Conservation (phyloP, 257 asterid species). For the Gentiana straminea region DNA sequence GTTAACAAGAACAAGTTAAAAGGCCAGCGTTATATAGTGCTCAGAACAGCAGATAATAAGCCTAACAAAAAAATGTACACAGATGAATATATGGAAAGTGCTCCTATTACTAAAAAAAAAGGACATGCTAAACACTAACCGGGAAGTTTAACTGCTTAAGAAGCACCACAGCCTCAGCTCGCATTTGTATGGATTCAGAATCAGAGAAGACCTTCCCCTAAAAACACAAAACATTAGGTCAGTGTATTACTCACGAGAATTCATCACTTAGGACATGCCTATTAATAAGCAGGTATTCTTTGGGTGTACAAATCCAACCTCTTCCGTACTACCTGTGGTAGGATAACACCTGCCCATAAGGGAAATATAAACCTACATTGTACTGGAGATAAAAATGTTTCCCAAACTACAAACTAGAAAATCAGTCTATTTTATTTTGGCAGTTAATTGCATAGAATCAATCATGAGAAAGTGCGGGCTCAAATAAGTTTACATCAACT, state of each 20-base stretch:
- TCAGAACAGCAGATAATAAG: not conserved
- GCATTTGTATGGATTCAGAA: constrained; percentile 94
- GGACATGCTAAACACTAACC: constrained; percentile 32
- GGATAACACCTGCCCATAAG: too few relatives aligned
- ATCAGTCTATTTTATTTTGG: too few relatives aligned
- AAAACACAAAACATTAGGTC: constrained; percentile 15
- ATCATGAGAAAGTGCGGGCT: too few relatives aligned
- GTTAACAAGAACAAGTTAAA: too few relatives aligned
- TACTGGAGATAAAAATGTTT: too few relatives aligned
- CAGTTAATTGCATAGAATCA: too few relatives aligned
- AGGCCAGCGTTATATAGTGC: not conserved
- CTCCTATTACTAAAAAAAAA: constrained; percentile 4
- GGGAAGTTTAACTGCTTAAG: constrained; percentile 94
- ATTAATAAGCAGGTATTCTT: not conserved
- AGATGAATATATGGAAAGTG: not conserved
- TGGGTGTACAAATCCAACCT: not conserved
- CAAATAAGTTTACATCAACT: too few relatives aligned
- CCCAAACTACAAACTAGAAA: too few relatives aligned
- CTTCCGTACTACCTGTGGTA: too few relatives aligned
- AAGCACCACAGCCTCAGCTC: constrained; percentile 99
- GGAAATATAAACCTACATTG: too few relatives aligned
- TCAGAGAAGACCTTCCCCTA: constrained; percentile 96
- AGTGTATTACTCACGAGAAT: not conserved
- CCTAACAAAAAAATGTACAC: not conserved
- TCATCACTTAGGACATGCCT: too few relatives aligned